Conservation (phyloP, 1,284 basidiomycete species). For the Violaceomyces palustris region DNA sequence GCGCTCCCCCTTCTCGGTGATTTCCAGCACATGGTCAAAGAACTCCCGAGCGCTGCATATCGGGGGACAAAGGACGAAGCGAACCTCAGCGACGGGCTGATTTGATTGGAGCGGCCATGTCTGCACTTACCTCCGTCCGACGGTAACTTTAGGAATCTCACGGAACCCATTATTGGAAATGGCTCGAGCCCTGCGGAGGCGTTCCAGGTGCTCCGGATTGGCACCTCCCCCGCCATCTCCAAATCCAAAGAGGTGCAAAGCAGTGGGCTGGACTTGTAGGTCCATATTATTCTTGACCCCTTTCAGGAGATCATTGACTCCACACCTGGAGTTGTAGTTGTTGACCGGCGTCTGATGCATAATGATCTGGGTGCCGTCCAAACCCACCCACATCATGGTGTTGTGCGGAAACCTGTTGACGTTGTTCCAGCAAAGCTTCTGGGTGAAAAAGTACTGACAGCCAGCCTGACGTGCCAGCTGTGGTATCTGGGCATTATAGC, state of each 20-base stretch:
- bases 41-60: slow-evolving; percentile 65
- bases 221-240: slow-evolving; percentile 49
- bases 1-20: slow-evolving; percentile 65
- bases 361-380: slow-evolving; percentile 79
- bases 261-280: slow-evolving; percentile 39
- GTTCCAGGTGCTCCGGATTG: slow-evolving; percentile 51
- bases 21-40: slow-evolving; percentile 69
- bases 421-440: slow-evolving; percentile 63
- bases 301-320: slow-evolving; percentile 39
- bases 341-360: slow-evolving; percentile 48
- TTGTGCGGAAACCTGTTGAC: slow-evolving; percentile 85
- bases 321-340: slow-evolving; percentile 43
- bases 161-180: slow-evolving; percentile 53
- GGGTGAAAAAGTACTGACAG: slow-evolving; percentile 95
- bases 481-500: slow-evolving; percentile 85
- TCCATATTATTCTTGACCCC: slow-evolving; percentile 44
- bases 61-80: too few relatives aligned
- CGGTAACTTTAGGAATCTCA: slow-evolving; percentile 41
- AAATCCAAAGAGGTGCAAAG: slow-evolving; percentile 41
- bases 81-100: too few relatives aligned
- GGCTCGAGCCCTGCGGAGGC: slow-evolving; percentile 78
- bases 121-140: slow-evolving; percentile 21
- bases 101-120: too few relatives aligned
- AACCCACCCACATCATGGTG: slow-evolving; percentile 95
- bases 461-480: slow-evolving; percentile 66